phyloP scores from a whole-genome alignment of 805 yeast genomes.

The Candida hispaniensis region DNA sequence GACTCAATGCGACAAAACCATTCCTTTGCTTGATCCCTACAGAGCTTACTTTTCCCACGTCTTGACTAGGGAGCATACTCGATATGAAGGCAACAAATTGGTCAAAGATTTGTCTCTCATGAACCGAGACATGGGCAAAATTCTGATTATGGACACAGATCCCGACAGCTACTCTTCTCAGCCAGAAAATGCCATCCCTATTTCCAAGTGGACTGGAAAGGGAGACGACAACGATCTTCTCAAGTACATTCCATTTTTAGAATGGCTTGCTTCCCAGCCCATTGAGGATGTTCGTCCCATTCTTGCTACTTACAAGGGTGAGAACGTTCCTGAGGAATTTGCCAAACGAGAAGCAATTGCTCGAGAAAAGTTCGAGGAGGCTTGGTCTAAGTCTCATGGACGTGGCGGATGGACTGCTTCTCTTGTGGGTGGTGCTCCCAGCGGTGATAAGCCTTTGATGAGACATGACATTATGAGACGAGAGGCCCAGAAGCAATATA shows the following conservation, averaged over 20 bases:
- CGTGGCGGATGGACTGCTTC: conserved; percentile 43
- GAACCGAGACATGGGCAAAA: conserved; percentile 82
- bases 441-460: conserved; percentile 50
- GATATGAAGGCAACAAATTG: conserved; percentile 77
- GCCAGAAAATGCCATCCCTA: conserved; percentile 87
- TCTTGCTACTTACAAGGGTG: conserved; percentile 59
- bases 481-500: conserved; percentile 83
- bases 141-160: conserved; percentile 69
- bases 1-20: conserved; percentile 75
- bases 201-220: conserved; percentile 78
- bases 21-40: conserved; percentile 85
- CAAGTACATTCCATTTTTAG: conserved; percentile 81
- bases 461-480: conserved; percentile 85
- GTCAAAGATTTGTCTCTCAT: conserved; percentile 82
- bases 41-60: conserved; percentile 82
- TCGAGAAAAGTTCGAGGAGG: conserved; percentile 46
- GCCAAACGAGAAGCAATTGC: conserved; percentile 63
- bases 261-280: conserved; percentile 82
- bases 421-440: conserved; percentile 48
- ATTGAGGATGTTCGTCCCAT: conserved; percentile 85
- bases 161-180: conserved; percentile 64
- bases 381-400: conserved; percentile 37
- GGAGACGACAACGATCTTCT: conserved; percentile 68
- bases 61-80: conserved; percentile 81
- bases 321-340: conserved; percentile 67